phyloP scores from a whole-genome alignment of 2,329 filamentous ascomycete species.

The Colletotrichum sp. region DNA sequence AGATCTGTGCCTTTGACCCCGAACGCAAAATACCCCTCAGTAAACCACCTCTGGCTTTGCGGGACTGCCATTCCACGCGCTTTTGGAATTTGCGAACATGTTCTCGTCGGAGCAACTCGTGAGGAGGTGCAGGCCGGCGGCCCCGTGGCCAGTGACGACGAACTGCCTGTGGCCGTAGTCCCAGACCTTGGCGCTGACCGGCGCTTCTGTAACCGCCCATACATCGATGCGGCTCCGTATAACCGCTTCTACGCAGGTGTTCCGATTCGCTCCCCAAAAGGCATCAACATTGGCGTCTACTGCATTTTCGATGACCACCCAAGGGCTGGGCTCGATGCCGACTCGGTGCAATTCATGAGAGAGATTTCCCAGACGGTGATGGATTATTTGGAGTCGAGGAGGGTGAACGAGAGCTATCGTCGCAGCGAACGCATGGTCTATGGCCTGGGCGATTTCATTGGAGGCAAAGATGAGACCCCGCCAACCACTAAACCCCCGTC shows the following conservation, averaged over 20 bases:
- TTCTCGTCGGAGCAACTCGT: slow-evolving; percentile 20
- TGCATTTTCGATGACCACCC: slow-evolving; percentile 36
- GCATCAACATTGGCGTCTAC: slow-evolving; percentile 47
- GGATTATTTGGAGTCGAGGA: slow-evolving; percentile 39
- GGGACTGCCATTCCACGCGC: slow-evolving; percentile 33
- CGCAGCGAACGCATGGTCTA: slow-evolving; percentile 41
- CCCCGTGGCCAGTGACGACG: neutral
- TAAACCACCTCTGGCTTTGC: slow-evolving; percentile 27
- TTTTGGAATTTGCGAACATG: slow-evolving; percentile 32
- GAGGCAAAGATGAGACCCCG: slow-evolving; percentile 27
- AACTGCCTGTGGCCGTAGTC: slow-evolving; percentile 37
- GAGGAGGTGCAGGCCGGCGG: neutral
- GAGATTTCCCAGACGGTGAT: slow-evolving; percentile 39
- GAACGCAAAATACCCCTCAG: slow-evolving; percentile 9
- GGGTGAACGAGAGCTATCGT: slow-evolving; percentile 31
- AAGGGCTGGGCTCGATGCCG: slow-evolving; percentile 29
- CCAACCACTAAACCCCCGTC: neutral
- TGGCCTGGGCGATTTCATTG: slow-evolving; percentile 40
- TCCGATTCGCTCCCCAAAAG: slow-evolving; percentile 42
- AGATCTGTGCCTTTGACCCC: slow-evolving; percentile 40
- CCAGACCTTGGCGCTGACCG: slow-evolving; percentile 36
- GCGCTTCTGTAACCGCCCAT: slow-evolving; percentile 32
- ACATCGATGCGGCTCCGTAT: slow-evolving; percentile 25
- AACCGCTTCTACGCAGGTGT: slow-evolving; percentile 46
- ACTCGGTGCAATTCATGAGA: slow-evolving; percentile 29